phyloP scores from a whole-genome alignment of 768 basidiomycete genomes.

The Rubroboletus satanas region DNA sequence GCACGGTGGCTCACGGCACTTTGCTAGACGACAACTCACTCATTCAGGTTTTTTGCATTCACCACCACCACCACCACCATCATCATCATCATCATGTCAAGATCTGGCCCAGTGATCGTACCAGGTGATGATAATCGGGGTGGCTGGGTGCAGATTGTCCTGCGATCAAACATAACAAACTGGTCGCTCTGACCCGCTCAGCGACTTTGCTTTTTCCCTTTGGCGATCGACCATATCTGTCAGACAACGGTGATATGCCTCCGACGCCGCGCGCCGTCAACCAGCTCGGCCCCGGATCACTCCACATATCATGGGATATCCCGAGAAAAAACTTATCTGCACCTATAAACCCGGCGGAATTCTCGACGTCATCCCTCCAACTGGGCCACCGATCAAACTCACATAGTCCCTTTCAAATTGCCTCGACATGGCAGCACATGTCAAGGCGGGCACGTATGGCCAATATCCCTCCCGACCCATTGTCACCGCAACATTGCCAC shows the following conservation, averaged over 20 bases:
- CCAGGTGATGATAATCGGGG: not conserved
- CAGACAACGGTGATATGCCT: not conserved
- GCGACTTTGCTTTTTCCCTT: not conserved
- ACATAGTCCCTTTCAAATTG: not conserved
- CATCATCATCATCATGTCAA: too few relatives aligned
- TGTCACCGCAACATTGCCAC: conserved; percentile 7
- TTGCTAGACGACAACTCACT: not conserved
- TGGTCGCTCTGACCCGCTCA: not conserved
- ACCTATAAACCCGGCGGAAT: not conserved
- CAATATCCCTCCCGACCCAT: conserved; percentile 14
- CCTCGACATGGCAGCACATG: too few relatives aligned
- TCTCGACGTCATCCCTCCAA: not conserved
- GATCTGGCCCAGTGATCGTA: not conserved
- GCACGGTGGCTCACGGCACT: too few relatives aligned
- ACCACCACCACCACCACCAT: too few relatives aligned
- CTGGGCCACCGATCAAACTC: not conserved
- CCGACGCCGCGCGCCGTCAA: not conserved
- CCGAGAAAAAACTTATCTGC: not conserved
- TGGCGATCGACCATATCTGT: not conserved
- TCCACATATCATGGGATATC: too few relatives aligned
- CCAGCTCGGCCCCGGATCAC: too few relatives aligned
- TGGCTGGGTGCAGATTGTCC: not conserved
- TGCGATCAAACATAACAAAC: not conserved
- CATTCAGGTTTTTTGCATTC: not conserved
- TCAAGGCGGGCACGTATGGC: conserved; percentile 16